Conservation (phyloP, 768 basidiomycete genomes). For the Pulveroboletus sp. region DNA sequence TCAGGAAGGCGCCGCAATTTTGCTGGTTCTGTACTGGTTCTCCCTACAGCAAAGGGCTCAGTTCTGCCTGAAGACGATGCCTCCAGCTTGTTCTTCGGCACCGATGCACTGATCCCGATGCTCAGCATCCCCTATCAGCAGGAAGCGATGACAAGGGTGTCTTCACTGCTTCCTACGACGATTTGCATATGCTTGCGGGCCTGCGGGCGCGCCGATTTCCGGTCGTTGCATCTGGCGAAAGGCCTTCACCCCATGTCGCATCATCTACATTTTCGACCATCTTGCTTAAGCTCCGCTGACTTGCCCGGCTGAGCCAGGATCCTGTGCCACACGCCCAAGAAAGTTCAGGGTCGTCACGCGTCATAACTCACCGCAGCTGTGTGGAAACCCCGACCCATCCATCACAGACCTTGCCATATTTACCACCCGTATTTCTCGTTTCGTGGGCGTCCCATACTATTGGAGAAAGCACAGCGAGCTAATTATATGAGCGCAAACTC, state of each 20-base stretch:
- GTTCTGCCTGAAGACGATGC: constrained; percentile 2
- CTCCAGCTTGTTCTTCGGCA: constrained; percentile 11
- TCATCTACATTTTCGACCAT: constrained; percentile 16
- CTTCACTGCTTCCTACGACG: not conserved
- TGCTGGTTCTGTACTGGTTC: constrained; percentile 23
- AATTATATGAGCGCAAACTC: constrained; percentile 10
- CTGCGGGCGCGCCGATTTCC: constrained; percentile 7
- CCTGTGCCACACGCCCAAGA: not conserved
- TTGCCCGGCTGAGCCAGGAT: constrained; percentile 6
- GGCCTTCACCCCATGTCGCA: constrained; percentile 31
- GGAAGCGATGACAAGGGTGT: not conserved
- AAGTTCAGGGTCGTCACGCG: constrained; percentile 25
- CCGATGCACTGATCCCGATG: constrained; percentile 20
- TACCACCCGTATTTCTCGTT: not conserved
- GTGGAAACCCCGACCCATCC: constrained; percentile 17
- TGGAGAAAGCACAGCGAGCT: constrained; percentile 2
- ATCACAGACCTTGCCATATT: constrained; percentile 16
- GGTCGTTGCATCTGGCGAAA: not conserved
- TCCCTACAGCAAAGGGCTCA: constrained; percentile 18
- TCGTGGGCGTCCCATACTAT: not conserved
- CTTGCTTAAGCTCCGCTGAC: constrained; percentile 18
- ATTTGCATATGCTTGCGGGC: not conserved
- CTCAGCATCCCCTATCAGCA: not conserved
- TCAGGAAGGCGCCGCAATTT: constrained; percentile 14
- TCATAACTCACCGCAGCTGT: constrained; percentile 10